A percentile compares a stretch with the other conserved stretches of the same genome.
Conservation (phyloP, 192 early-diverging fungal genomes). For the Dimargaris cristalligena region DNA sequence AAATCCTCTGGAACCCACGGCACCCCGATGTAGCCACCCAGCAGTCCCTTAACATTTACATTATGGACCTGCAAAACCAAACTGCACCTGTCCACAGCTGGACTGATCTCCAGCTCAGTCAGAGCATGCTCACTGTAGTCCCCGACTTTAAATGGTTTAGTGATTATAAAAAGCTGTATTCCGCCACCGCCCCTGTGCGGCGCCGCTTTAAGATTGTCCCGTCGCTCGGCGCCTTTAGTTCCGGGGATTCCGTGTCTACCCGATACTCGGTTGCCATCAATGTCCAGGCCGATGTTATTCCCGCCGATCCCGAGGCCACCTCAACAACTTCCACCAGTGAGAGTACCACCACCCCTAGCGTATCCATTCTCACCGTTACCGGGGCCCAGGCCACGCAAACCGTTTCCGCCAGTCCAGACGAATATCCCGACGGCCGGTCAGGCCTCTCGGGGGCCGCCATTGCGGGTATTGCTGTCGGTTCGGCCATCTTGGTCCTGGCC, state of each 20-base stretch:
- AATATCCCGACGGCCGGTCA: no score
- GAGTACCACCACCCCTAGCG: neutral
- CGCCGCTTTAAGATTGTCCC: neutral
- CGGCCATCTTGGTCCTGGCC: conserved; percentile 16
- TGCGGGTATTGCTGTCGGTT: conserved; percentile 22
- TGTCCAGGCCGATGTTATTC: conserved; percentile 2
- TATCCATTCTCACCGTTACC: conserved; percentile 1
- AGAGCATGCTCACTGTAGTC: neutral
- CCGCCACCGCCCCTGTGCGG: neutral
- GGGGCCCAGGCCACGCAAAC: neutral
- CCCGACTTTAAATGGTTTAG: conserved; percentile 9
- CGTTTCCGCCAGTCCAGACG: neutral
- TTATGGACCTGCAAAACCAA: conserved; percentile 9
- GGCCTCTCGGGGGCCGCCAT: conserved; percentile 25
- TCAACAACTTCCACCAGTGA: neutral
- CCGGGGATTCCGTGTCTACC: conserved; percentile 3
- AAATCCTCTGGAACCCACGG: conserved; percentile 3
- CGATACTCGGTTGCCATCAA: neutral
- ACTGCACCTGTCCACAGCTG: neutral
- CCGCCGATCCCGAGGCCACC: neutral
- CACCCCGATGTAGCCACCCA: conserved; percentile 8
- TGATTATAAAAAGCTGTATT: conserved; percentile 7
- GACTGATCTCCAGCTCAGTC: neutral
- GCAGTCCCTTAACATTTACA: conserved; percentile 9
- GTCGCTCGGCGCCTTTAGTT: neutral